A percentile compares a stretch with the other conserved stretches of the same genome.
Evolutionary conservation across 768 basidiomycete genomes (phyloP).

Genomic region (Pleurotus eryngii): DNA sequence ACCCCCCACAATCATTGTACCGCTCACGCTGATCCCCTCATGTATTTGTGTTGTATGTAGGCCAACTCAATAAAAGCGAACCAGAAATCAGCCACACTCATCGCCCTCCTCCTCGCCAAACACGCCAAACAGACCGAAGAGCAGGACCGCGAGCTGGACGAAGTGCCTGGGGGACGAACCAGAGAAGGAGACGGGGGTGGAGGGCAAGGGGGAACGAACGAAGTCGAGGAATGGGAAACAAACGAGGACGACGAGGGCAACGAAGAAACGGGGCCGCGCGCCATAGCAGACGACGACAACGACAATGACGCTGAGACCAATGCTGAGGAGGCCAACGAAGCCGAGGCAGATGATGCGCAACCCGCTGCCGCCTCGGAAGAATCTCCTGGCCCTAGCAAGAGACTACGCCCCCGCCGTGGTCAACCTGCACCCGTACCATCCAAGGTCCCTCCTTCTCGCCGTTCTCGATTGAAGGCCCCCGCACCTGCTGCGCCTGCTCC

Average conservation of each 20-base stretch:
- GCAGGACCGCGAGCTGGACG: too few species aligned
- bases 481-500: too few species aligned
- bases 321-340: not conserved
- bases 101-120: not conserved
- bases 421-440: too few species aligned
- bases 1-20: not conserved
- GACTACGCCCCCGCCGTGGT: too few species aligned
- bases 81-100: conserved; percentile 2
- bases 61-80: conserved; percentile 2
- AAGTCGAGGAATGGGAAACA: not conserved
- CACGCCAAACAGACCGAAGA: not conserved
- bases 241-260: not conserved
- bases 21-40: too few species aligned
- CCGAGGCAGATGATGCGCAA: too few species aligned
- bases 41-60: not conserved
- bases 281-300: not conserved
- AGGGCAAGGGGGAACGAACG: not conserved
- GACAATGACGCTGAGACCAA: not conserved
- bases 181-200: not conserved
- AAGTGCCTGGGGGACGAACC: not conserved
- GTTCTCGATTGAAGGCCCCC: too few species aligned
- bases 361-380: too few species aligned
- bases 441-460: too few species aligned
- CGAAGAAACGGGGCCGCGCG: not conserved
- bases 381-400: too few species aligned